Percentiles rank a stretch among this genome's conserved stretches.
phyloP scores from a whole-genome alignment of 345 rosid genomes.

The Hypericum androsaemum region DNA sequence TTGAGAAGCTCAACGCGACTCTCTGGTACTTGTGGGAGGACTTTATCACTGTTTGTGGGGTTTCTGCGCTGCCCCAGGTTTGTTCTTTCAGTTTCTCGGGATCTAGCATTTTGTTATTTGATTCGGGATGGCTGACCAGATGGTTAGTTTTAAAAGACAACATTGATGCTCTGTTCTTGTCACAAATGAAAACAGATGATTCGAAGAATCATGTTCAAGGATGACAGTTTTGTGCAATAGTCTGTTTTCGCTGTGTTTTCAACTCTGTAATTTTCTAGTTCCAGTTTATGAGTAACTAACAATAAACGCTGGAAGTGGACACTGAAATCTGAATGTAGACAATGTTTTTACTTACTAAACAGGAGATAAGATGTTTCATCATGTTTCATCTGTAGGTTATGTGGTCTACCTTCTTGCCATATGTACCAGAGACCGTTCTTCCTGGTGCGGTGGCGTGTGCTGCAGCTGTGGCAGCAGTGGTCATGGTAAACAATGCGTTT shows the following conservation, averaged over 20 bases:
- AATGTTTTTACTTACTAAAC: no score
- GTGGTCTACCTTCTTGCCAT: conserved; percentile 92
- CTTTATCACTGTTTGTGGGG: conserved; percentile 64
- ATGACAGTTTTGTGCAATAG: no score
- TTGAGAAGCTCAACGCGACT: conserved; percentile 33
- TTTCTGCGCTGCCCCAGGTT: conserved; percentile 78
- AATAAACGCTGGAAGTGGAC: no score
- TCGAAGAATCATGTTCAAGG: no score
- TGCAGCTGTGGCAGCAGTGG: conserved; percentile 51
- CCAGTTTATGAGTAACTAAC: no score
- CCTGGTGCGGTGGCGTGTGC: conserved; percentile 58
- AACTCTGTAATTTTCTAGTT: no score
- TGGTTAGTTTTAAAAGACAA: no score
- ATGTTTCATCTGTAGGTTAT: conserved; percentile 39
- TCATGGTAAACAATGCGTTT: conserved; percentile 47
- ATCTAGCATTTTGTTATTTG: background rate
- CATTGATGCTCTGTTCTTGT: no score
- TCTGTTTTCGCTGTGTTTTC: no score
- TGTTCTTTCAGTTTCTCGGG: background rate
- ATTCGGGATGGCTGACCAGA: background rate
- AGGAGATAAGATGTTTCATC: no score
- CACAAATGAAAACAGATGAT: no score
- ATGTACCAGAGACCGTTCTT: conserved; percentile 51
- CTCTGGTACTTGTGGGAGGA: conserved; percentile 84
- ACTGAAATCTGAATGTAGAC: no score